These are phyloP conservation scores for Grigorovia jiainica DNA, from an alignment of 805 yeast genomes.

Conservation along the genomic window DNA sequence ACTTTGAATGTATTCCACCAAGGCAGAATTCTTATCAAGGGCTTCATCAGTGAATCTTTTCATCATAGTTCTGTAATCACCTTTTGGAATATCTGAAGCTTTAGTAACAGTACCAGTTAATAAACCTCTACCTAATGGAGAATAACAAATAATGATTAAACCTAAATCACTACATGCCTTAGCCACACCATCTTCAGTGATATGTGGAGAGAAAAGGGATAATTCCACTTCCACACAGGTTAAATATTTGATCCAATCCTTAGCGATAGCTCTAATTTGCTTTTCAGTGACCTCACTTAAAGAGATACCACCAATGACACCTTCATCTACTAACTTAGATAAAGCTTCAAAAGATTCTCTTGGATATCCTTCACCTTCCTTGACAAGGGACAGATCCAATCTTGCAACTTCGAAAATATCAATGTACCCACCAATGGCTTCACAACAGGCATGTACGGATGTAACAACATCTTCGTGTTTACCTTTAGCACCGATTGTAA, in stretches of 20 bases:
- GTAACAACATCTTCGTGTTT: constrained; percentile 36
- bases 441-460: constrained; percentile 38
- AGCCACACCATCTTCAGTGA: constrained; percentile 53
- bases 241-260: constrained; percentile 41
- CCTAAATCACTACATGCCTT: constrained; percentile 45
- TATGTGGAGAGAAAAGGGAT: constrained; percentile 62
- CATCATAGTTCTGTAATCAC: constrained; percentile 43
- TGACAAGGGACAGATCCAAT: constrained; percentile 36
- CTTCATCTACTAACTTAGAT: constrained; percentile 49
- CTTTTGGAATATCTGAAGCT: constrained; percentile 35
- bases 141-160: constrained; percentile 68
- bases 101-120: constrained; percentile 53
- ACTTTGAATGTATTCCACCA: constrained; percentile 41
- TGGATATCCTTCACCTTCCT: constrained; percentile 23
- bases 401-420: constrained; percentile 70
- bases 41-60: constrained; percentile 56
- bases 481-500: constrained; percentile 39
- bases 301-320: constrained; percentile 61
- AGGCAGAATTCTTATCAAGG: constrained; percentile 40
- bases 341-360: constrained; percentile 51
- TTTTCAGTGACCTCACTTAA: constrained; percentile 62
- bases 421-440: constrained; percentile 37
- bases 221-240: constrained; percentile 71
- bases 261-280: constrained; percentile 50
- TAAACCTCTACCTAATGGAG: constrained; percentile 76